Evolutionary conservation across 768 basidiomycete genomes (phyloP).

Genomic region (Fibroporia radiculosa): DNA sequence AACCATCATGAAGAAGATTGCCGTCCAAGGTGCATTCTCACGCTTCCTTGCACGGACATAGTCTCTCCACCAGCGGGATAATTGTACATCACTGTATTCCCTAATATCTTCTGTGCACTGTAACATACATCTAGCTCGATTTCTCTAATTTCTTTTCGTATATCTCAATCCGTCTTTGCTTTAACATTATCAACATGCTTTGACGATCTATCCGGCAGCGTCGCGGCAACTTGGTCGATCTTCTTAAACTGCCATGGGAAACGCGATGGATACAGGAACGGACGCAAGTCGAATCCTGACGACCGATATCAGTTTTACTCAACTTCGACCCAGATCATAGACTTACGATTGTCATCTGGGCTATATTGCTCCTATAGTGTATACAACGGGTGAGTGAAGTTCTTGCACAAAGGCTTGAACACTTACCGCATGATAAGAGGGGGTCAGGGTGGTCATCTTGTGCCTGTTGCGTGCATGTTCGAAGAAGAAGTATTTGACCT

Average conservation of each 20-base stretch:
- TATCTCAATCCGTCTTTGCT: neutral
- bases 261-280: slow-evolving; percentile 90
- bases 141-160: no score
- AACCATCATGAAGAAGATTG: slow-evolving; percentile 88
- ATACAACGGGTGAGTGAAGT: slow-evolving; percentile 2
- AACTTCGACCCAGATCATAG: neutral
- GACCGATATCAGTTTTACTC: slow-evolving; percentile 12
- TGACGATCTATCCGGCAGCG: slow-evolving; percentile 62
- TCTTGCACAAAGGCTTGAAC: slow-evolving; percentile 1
- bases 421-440: slow-evolving; percentile 87
- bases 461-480: slow-evolving; percentile 95
- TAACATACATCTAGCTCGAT: neutral
- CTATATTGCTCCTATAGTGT: slow-evolving; percentile 79
- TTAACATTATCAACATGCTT: slow-evolving; percentile 6
- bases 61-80: neutral
- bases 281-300: slow-evolving; percentile 88
- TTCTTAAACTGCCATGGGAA: slow-evolving; percentile 97
- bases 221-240: slow-evolving; percentile 81
- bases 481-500: slow-evolving; percentile 96
- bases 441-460: slow-evolving; percentile 97
- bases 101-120: neutral
- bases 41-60: slow-evolving; percentile 42
- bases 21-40: slow-evolving; percentile 67
- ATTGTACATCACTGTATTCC: neutral
- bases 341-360: slow-evolving; percentile 90